A percentile compares a stretch with the other conserved stretches of the same genome.
Evolutionary conservation across 768 basidiomycete species (phyloP).

Genomic region (Pleurotus tuoliensis): DNA sequence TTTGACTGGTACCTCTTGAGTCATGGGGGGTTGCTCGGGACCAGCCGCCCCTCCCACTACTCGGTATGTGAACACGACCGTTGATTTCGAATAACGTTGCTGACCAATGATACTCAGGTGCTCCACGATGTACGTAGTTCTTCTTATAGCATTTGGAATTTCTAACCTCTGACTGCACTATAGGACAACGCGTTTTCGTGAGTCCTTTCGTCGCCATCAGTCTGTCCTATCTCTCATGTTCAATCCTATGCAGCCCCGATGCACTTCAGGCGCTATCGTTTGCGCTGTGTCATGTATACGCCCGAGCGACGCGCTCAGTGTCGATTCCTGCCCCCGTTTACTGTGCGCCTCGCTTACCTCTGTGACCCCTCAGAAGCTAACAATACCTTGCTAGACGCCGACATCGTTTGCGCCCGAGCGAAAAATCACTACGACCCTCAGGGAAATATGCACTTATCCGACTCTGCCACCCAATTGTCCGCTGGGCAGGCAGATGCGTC

Average conservation of each 20-base stretch:
- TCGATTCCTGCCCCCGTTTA: conserved; percentile 83
- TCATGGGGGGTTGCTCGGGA: conserved; percentile 76
- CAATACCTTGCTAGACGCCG: conserved; percentile 7
- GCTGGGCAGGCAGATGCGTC: conserved; percentile 34
- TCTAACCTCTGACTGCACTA: not conserved
- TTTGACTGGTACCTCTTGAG: conserved; percentile 80
- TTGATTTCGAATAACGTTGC: not conserved
- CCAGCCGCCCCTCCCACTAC: conserved; percentile 61
- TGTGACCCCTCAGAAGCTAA: not conserved
- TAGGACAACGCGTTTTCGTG: conserved; percentile 48
- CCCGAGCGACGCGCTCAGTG: conserved; percentile 74
- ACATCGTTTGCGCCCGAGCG: conserved; percentile 59
- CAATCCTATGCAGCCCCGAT: conserved; percentile 38
- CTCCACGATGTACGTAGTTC: conserved; percentile 30
- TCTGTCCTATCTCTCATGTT: not conserved
- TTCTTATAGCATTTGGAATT: not conserved
- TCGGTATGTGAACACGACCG: conserved; percentile 10
- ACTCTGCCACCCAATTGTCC: conserved; percentile 48
- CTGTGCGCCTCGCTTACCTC: conserved; percentile 40
- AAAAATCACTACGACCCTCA: conserved; percentile 78
- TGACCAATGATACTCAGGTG: conserved; percentile 17
- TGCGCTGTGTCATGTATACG: conserved; percentile 53
- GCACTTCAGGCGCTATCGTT: conserved; percentile 64
- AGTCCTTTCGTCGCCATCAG: conserved; percentile 3
- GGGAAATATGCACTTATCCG: conserved; percentile 51